Conservation (phyloP, 257 asterid species). For the Capsicum baccatum region DNA sequence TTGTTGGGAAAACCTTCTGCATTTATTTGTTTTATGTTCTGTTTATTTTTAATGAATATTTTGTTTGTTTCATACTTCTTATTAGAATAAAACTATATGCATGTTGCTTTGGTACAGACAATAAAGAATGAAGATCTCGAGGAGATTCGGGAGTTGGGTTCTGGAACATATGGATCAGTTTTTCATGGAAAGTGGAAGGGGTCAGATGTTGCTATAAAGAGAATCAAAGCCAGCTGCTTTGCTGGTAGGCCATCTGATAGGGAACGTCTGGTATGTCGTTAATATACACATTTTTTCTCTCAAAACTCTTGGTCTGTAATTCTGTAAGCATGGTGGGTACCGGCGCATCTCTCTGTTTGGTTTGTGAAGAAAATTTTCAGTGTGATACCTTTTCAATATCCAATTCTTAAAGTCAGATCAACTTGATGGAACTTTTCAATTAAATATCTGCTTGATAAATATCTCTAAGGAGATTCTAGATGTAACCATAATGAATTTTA, state of each 20-base stretch:
- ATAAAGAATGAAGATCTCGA: constrained; percentile 92
- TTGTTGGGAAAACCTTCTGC: not conserved
- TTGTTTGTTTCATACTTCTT: not conserved
- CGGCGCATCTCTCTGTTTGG: not conserved
- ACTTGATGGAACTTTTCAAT: not conserved
- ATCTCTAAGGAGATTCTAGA: not conserved
- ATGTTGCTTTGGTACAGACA: constrained; percentile 52
- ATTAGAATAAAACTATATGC: constrained; percentile 14
- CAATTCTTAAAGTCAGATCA: not conserved
- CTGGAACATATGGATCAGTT: constrained; percentile 96
- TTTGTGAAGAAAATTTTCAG: not conserved
- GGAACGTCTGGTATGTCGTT: constrained; percentile 79
- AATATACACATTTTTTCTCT: not conserved
- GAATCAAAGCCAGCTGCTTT: constrained; percentile 98
- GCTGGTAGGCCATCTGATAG: constrained; percentile 96
- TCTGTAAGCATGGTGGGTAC: constrained; percentile 2
- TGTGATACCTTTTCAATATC: not conserved
- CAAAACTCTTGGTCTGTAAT: not conserved
- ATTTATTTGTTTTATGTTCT: not conserved
- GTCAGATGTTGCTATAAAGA: constrained; percentile 94
- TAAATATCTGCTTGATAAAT: not conserved
- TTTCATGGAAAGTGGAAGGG: constrained; percentile 99
- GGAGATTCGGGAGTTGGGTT: constrained; percentile 94
- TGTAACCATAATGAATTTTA: not conserved
- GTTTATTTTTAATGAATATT: constrained; percentile 1